These are phyloP conservation scores for Leishmania amazonensis DNA, from an alignment of 208 protist species.

Conservation along the genomic window DNA sequence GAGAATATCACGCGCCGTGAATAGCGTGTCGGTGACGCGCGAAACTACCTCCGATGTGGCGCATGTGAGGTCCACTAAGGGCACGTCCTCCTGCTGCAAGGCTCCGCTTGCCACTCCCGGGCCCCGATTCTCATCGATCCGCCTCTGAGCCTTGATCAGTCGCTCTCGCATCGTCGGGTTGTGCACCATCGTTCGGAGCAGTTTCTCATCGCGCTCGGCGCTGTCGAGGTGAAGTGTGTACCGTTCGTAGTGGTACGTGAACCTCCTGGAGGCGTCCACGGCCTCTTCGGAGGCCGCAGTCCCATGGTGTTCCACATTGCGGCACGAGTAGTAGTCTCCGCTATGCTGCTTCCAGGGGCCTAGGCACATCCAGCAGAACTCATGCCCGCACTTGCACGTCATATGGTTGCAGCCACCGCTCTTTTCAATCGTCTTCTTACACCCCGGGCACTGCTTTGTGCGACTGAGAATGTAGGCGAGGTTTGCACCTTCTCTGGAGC, in stretches of 20 bases:
- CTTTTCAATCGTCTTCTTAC: conserved; percentile 84
- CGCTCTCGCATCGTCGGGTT: not conserved
- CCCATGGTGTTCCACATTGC: conserved; percentile 3
- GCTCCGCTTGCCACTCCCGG: not conserved
- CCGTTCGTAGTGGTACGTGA: conserved; percentile 30
- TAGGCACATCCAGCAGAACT: conserved; percentile 91
- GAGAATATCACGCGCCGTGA: conserved; percentile 14
- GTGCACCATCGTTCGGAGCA: conserved; percentile 3
- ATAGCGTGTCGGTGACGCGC: conserved; percentile 16
- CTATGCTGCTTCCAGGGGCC: conserved; percentile 62
- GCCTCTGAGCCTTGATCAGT: not conserved
- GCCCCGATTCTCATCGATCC: not conserved
- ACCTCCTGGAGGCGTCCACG: not conserved
- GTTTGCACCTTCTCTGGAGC: conserved; percentile 50
- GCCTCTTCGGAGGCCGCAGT: not conserved
- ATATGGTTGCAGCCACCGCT: conserved; percentile 94
- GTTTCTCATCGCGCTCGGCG: conserved; percentile 11
- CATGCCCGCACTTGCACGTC: conserved; percentile 76
- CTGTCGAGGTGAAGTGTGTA: conserved; percentile 31
- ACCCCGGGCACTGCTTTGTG: conserved; percentile 84
- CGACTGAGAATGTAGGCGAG: conserved; percentile 52
- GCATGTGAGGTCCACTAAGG: not conserved
- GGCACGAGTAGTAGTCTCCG: conserved; percentile 33
- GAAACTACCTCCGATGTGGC: not conserved
- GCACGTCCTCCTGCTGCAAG: not conserved